Evolutionary conservation across 2,329 filamentous ascomycete species (phyloP).

Genomic region (Acrocalymma vagum): DNA sequence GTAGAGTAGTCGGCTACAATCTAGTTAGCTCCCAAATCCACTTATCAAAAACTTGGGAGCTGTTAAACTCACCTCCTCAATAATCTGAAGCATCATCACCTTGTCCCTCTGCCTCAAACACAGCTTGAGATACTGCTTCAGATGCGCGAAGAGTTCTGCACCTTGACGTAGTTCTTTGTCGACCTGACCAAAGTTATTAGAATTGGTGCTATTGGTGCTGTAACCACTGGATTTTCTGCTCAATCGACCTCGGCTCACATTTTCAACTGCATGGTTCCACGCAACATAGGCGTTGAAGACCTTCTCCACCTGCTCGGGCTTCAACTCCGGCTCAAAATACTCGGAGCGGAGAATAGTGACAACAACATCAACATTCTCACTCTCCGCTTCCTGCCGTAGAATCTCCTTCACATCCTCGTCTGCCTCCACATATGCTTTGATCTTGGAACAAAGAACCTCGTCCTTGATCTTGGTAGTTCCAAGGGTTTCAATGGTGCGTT

Average conservation of each 20-base stretch:
- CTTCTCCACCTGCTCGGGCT: conserved; percentile 77
- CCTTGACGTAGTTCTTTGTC: conserved; percentile 89
- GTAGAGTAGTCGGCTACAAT: conserved; percentile 81
- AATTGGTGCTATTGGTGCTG: conserved; percentile 36
- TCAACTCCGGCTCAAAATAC: conserved; percentile 74
- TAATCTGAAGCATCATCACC: conserved; percentile 93
- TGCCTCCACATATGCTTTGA: conserved; percentile 80
- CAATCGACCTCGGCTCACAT: conserved; percentile 54
- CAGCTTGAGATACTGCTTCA: conserved; percentile 94
- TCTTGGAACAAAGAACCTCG: conserved; percentile 77
- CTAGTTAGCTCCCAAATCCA: conserved; percentile 22
- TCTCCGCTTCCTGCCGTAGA: conserved; percentile 76
- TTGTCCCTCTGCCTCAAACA: conserved; percentile 93
- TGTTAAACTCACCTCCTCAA: conserved; percentile 75
- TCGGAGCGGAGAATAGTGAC: conserved; percentile 86
- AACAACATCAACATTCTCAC: conserved; percentile 82
- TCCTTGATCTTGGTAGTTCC: conserved; percentile 79
- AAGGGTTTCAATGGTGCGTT: conserved; percentile 84
- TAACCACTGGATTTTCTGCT: conserved; percentile 44
- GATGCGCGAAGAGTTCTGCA: conserved; percentile 89
- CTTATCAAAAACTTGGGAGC: background rate
- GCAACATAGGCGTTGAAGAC: conserved; percentile 96
- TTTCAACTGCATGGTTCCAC: conserved; percentile 94
- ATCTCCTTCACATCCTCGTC: conserved; percentile 77
- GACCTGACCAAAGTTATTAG: conserved; percentile 53